Conservation (phyloP, 169 alveolate genomes). For the Plasmodium cynomolgi region DNA sequence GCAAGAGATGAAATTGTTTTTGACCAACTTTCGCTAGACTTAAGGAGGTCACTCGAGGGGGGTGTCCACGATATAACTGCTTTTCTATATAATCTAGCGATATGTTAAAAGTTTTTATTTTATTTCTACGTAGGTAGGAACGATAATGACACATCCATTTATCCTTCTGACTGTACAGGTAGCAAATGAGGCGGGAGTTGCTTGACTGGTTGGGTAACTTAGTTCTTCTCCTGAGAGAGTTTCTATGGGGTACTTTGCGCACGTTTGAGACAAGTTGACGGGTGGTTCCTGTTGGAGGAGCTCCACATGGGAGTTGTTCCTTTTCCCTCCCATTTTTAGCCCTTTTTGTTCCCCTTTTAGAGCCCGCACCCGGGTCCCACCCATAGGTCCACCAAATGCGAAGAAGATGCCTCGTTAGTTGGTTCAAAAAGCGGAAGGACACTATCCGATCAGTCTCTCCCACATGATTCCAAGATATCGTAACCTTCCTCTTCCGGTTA, state of each 20-base stretch:
- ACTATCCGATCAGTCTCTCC: not conserved
- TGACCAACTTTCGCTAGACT: not conserved
- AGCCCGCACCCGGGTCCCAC: not conserved
- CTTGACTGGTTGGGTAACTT: not conserved
- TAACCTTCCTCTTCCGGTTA: not conserved
- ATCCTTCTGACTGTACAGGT: not conserved
- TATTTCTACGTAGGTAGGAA: not conserved
- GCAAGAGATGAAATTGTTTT: not conserved
- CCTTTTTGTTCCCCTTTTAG: not conserved
- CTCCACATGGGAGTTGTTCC: not conserved
- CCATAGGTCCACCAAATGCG: not conserved
- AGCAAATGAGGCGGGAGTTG: not conserved
- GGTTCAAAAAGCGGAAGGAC: conserved; percentile 8
- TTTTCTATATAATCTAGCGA: conserved; percentile 50
- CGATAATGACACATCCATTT: conserved; percentile 17
- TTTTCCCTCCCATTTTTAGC: not conserved
- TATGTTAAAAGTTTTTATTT: conserved; percentile 4
- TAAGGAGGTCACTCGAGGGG: not conserved
- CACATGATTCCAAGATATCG: not conserved
- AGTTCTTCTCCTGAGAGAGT: not conserved
- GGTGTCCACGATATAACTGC: not conserved
- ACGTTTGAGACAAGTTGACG: not conserved
- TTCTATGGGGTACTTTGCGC: not conserved
- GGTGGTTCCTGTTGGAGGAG: not conserved
- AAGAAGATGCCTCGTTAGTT: not conserved